phyloP scores from a whole-genome alignment of 768 basidiomycete genomes.

The Lactarius hengduanensis region DNA sequence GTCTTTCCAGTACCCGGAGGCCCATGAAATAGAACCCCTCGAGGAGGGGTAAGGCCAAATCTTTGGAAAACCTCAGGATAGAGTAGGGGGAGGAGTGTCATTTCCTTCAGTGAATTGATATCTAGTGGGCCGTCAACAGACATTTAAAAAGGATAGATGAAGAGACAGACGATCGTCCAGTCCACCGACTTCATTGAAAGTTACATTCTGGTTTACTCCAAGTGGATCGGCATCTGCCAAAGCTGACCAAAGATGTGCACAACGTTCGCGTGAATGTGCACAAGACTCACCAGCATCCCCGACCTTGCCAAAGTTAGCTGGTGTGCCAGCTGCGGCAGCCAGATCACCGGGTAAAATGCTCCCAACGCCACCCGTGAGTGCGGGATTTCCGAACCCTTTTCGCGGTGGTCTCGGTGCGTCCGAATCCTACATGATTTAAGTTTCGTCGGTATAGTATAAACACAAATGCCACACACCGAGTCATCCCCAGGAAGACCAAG shows the following conservation, averaged over 20 bases:
- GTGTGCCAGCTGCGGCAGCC: slow-evolving; percentile 67
- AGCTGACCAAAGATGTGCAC: slow-evolving; percentile 43
- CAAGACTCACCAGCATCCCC: slow-evolving; percentile 64
- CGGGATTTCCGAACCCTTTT: slow-evolving; percentile 55
- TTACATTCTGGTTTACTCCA: slow-evolving; percentile 89
- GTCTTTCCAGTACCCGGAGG: slow-evolving; percentile 99
- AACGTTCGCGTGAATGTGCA: slow-evolving; percentile 13
- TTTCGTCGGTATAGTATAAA: slow-evolving; percentile 7
- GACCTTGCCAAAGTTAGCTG: slow-evolving; percentile 83
- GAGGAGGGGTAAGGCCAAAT: slow-evolving; percentile 91
- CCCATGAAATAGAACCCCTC: slow-evolving; percentile 96
- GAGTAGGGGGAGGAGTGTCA: slow-evolving; percentile 92
- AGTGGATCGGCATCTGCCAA: slow-evolving; percentile 95
- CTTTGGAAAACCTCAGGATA: slow-evolving; percentile 97
- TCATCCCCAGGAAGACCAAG: slow-evolving; percentile 75
- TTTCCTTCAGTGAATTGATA: slow-evolving; percentile 95
- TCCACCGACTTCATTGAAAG: slow-evolving; percentile 96
- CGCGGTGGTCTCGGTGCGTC: slow-evolving; percentile 67
- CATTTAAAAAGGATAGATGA: slow-evolving; percentile 8
- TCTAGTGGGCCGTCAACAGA: slow-evolving; percentile 46
- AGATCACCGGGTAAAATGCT: slow-evolving; percentile 65
- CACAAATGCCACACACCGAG: slow-evolving; percentile 43
- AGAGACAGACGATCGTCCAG: slow-evolving; percentile 77
- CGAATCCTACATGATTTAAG: slow-evolving; percentile 54
- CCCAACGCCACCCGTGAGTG: slow-evolving; percentile 47